Conservation (phyloP, 2,329 filamentous ascomycete species). For the Teratosphaeria gauchensis region DNA sequence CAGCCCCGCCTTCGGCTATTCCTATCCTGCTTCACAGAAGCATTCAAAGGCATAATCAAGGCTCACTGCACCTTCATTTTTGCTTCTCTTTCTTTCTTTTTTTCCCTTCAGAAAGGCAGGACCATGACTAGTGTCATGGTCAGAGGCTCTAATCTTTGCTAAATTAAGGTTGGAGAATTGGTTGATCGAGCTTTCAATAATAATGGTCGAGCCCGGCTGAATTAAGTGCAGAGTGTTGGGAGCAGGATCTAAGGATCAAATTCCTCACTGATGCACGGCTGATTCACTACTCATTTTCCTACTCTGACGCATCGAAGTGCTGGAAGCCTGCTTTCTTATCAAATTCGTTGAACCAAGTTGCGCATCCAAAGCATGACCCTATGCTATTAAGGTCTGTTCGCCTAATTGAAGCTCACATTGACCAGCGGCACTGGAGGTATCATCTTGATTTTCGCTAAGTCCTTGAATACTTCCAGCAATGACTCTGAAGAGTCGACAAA, state of each 20-base stretch:
- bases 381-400: neutral
- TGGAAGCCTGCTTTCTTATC: neutral
- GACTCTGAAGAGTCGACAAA: constrained; percentile 33
- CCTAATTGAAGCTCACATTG: constrained; percentile 15
- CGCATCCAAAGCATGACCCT: neutral
- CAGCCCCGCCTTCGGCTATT: constrained; percentile 17
- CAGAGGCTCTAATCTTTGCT: too few species aligned
- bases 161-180: too few species aligned
- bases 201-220: too few species aligned
- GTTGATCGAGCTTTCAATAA: too few species aligned
- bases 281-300: too few species aligned
- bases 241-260: too few species aligned
- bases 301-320: too few species aligned
- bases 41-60: constrained; percentile 4
- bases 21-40: constrained; percentile 7
- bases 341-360: neutral
- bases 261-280: too few species aligned
- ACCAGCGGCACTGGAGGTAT: constrained; percentile 26
- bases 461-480: constrained; percentile 32
- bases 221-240: too few species aligned
- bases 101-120: too few species aligned
- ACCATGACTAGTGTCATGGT: too few species aligned
- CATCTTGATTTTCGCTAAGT: constrained; percentile 37
- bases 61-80: constrained; percentile 5
- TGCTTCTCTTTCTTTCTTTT: neutral